Conservation (phyloP, 202 grass and related monocot species). For the Zoysia matrella region DNA sequence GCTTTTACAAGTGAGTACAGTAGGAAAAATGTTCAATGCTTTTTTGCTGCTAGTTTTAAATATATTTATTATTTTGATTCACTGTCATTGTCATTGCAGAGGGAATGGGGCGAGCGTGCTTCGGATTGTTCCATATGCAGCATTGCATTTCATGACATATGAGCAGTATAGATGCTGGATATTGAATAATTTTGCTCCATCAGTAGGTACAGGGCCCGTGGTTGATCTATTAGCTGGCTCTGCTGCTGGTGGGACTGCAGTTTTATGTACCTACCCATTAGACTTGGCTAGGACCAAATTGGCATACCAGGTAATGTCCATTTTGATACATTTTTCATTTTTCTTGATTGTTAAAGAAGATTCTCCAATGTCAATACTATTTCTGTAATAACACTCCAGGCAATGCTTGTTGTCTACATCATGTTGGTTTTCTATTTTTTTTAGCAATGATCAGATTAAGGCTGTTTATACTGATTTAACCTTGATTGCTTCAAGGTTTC, state of each 20-base stretch:
- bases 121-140: constrained; percentile 82
- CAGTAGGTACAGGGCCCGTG: constrained; percentile 62
- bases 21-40: neutral
- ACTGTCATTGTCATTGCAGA: constrained; percentile 42
- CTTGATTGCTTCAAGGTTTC: constrained; percentile 50
- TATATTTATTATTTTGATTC: neutral
- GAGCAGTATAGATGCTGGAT: constrained; percentile 82
- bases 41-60: constrained; percentile 11
- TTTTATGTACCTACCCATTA: constrained; percentile 82
- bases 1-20: constrained; percentile 72
- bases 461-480: constrained; percentile 32
- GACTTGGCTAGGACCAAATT: constrained; percentile 80
- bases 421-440: neutral
- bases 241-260: constrained; percentile 80
- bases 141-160: constrained; percentile 83
- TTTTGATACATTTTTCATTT: constrained; percentile 21
- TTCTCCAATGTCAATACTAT: neutral
- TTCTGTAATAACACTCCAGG: constrained; percentile 4
- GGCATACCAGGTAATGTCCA: constrained; percentile 66
- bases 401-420: neutral
- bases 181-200: constrained; percentile 65
- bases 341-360: neutral
- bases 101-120: constrained; percentile 79
- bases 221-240: constrained; percentile 87
- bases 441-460: neutral